Evolutionary conservation across 1,284 basidiomycete species (phyloP), one percentile per base, ranked within the genome.

Genomic region (Dichomitus squalens): DNA sequence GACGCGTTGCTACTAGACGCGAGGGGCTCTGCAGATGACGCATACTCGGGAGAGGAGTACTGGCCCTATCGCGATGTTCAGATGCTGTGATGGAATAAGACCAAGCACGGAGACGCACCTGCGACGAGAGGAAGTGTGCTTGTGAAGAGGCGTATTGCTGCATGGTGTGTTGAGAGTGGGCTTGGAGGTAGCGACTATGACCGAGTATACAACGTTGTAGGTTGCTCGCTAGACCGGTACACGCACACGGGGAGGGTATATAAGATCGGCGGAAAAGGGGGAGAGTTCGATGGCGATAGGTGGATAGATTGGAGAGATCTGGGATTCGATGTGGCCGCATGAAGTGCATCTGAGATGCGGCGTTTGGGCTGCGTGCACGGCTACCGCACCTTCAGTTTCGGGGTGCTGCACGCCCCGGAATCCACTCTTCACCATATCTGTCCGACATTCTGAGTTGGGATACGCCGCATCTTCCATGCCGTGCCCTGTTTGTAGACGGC

Each of bases 291-390:
- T 38, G 25, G 27, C 40, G 29, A 36, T 39, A 29, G 11, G 6
- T 35, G 52, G 52, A 57, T 57, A 44, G 57, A 49, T 49, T 52
- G 25, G 29, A 27, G 52, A 58, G 60, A 62, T 62, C 54, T 25
- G 27, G 21, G 29, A n/a, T n/a, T 4, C 52, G 53, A 55, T 46
- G 44, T 6, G 18, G 18, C 38, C 18, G n/a, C n/a, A 33, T 34
- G 27, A 25, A 31, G 44, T 20, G 14, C 48, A 64, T 64, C 62
- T 54, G 36, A 63, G 66, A 67, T 67, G 64, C 56, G 66, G 66
- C 64, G 64, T 56, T 55, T 46, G 57, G 56, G 60, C 58, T 60
- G 58, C 29, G 23, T 49, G 9, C n/a, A n/a, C n/a, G 39, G 20
- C 23, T 25, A 20, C 44, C 34, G 44, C 52, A 38, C 34, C 39